Evolutionary conservation across 768 basidiomycete genomes (phyloP).

Genomic region (Nevesoporus exiguus): DNA sequence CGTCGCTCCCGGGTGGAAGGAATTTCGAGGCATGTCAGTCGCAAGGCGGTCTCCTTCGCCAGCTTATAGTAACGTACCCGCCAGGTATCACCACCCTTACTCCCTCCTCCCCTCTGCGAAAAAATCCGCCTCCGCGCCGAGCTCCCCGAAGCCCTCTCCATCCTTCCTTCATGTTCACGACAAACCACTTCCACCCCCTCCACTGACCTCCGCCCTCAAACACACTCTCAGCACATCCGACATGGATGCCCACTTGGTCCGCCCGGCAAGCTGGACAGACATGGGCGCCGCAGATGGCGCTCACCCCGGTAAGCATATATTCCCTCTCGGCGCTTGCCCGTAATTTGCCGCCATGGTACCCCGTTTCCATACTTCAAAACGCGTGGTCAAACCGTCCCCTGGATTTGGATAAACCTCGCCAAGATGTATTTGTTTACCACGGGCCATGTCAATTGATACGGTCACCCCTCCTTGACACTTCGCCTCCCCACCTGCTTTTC

Average conservation of each 20-base stretch:
- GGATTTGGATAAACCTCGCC: constrained; percentile 10
- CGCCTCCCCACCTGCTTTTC: constrained; percentile 14
- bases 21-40: constrained; percentile 24
- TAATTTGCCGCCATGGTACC: constrained; percentile 8
- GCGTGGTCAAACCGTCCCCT: constrained; percentile 4
- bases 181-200: constrained; percentile 41
- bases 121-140: constrained; percentile 27
- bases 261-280: constrained; percentile 28
- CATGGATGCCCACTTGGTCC: constrained; percentile 25
- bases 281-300: constrained; percentile 1
- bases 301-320: constrained; percentile 21
- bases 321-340: constrained; percentile 2
- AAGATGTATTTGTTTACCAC: constrained; percentile 22
- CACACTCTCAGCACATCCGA: constrained; percentile 23
- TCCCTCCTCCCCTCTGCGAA: constrained; percentile 22
- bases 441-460: constrained; percentile 19
- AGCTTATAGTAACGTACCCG: background rate
- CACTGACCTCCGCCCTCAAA: constrained; percentile 28
- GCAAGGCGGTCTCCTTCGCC: too few species aligned
- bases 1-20: constrained; percentile 1
- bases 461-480: constrained; percentile 7
- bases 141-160: constrained; percentile 15
- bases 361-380: constrained; percentile 16
- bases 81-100: constrained; percentile 24
- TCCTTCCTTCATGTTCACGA: constrained; percentile 22